These are phyloP conservation scores for Blastobotrys arbuscula DNA, from an alignment of 1,139 yeast genomes.

Conservation along the genomic window DNA sequence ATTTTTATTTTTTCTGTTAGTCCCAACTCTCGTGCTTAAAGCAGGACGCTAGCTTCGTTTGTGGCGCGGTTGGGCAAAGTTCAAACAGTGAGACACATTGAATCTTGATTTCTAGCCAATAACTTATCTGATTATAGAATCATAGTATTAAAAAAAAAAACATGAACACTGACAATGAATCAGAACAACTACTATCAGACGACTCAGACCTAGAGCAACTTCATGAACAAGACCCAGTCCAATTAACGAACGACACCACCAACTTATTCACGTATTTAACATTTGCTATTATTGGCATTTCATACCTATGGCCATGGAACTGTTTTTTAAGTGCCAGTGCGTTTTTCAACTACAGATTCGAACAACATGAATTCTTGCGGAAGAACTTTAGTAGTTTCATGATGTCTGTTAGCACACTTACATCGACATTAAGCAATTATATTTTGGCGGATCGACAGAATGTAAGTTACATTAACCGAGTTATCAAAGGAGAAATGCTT, in stretches of 20 bases:
- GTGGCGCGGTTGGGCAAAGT: no score
- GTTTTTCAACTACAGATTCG: constrained; percentile 65
- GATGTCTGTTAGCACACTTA: constrained; percentile 81
- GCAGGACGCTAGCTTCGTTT: no score
- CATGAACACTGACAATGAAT: not conserved
- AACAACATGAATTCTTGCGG: constrained; percentile 47
- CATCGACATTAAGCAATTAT: constrained; percentile 57
- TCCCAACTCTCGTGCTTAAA: no score
- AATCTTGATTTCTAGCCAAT: no score
- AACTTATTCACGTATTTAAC: constrained; percentile 45
- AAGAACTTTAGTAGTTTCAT: constrained; percentile 71
- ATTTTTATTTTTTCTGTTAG: no score
- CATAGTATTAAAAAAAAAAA: no score
- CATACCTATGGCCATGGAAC: constrained; percentile 91
- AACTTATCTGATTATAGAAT: no score
- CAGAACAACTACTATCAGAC: not conserved
- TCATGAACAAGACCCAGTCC: not conserved
- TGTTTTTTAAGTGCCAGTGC: constrained; percentile 82
- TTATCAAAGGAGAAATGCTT: constrained; percentile 52
- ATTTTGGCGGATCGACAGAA: constrained; percentile 56
- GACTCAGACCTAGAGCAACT: not conserved
- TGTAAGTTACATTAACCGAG: constrained; percentile 58
- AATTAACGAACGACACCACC: not conserved
- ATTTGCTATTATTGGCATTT: constrained; percentile 58
- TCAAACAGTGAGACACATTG: no score